Evolutionary conservation across 805 yeast species (phyloP).

Genomic region (Kazachstania bromeliacearum): DNA sequence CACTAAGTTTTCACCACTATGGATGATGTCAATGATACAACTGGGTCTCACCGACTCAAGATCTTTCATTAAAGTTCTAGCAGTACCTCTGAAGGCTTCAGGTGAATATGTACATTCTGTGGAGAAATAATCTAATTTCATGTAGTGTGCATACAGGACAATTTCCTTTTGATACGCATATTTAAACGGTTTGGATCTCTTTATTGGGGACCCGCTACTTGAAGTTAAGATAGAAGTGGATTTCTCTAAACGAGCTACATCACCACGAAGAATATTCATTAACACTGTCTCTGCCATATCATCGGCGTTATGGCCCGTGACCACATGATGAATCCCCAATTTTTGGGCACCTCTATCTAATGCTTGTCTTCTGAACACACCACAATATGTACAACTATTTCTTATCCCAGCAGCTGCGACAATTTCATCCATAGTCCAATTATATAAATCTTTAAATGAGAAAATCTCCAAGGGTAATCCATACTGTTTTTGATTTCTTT

Average conservation of each 20-base stretch:
- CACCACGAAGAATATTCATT: conserved; percentile 94
- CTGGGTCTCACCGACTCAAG: conserved; percentile 86
- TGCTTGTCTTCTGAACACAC: conserved; percentile 93
- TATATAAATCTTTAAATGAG: conserved; percentile 78
- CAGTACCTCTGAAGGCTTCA: conserved; percentile 96
- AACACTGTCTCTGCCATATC: conserved; percentile 98
- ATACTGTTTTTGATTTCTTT: conserved; percentile 81
- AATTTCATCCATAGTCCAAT: conserved; percentile 98
- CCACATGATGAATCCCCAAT: conserved; percentile 78
- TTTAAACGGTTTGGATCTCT: conserved; percentile 91
- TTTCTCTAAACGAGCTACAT: conserved; percentile 80
- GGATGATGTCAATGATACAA: conserved; percentile 87
- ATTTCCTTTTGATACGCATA: conserved; percentile 95
- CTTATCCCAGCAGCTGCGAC: conserved; percentile 90
- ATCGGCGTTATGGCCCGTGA: conserved; percentile 98
- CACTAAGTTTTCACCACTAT: conserved; percentile 81
- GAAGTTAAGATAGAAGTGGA: conserved; percentile 81
- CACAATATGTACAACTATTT: conserved; percentile 95
- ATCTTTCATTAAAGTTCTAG: conserved; percentile 83
- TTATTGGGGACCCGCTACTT: conserved; percentile 78
- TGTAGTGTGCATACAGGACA: conserved; percentile 93
- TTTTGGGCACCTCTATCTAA: conserved; percentile 90
- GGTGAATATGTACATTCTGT: conserved; percentile 98
- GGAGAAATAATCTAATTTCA: conserved; percentile 87
- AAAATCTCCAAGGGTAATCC: conserved; percentile 70